Percentiles rank a stretch among this genome's conserved stretches.
These are phyloP conservation scores for Pseudogymnoascus sp. DNA, from an alignment of 2,329 filamentous ascomycete species.

Conservation along the genomic window DNA sequence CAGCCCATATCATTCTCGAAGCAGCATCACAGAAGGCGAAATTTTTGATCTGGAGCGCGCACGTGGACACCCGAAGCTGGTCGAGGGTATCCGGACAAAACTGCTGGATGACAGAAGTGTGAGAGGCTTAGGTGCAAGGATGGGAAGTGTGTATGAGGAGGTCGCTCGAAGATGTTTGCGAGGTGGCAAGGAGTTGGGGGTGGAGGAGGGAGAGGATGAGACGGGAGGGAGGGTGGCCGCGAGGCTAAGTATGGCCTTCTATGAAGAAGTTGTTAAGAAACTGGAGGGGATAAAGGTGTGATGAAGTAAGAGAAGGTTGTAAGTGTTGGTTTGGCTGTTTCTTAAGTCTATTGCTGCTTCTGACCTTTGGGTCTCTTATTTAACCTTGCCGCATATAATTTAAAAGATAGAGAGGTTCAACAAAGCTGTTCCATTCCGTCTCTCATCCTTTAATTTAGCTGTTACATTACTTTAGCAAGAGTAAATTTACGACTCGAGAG, in stretches of 20 bases:
- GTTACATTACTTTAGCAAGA: not conserved
- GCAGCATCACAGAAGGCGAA: slow-evolving; percentile 3
- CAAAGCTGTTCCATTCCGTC: not conserved
- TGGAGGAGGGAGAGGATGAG: slow-evolving; percentile 34
- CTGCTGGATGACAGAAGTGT: slow-evolving; percentile 28
- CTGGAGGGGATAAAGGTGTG: slow-evolving; percentile 27
- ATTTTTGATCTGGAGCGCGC: slow-evolving; percentile 30
- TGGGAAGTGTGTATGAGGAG: slow-evolving; percentile 35
- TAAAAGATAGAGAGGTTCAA: not conserved
- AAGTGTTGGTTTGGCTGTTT: not conserved
- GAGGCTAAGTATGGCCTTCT: slow-evolving; percentile 34
- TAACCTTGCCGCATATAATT: no score
- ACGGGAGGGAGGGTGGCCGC: slow-evolving; percentile 34
- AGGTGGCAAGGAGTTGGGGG: slow-evolving; percentile 30
- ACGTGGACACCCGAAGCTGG: slow-evolving; percentile 32
- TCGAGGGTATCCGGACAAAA: slow-evolving; percentile 30
- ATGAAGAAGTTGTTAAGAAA: slow-evolving; percentile 38
- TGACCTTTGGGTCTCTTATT: not conserved
- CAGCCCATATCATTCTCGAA: not conserved
- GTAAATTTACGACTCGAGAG: not conserved
- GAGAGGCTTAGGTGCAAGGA: slow-evolving; percentile 30
- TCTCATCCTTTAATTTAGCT: not conserved
- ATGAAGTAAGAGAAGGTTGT: not conserved
- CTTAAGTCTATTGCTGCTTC: not conserved
- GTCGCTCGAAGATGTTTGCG: slow-evolving; percentile 32